Evolutionary conservation across 805 yeast genomes (phyloP).

Genomic region (Lipomyces kockii): DNA sequence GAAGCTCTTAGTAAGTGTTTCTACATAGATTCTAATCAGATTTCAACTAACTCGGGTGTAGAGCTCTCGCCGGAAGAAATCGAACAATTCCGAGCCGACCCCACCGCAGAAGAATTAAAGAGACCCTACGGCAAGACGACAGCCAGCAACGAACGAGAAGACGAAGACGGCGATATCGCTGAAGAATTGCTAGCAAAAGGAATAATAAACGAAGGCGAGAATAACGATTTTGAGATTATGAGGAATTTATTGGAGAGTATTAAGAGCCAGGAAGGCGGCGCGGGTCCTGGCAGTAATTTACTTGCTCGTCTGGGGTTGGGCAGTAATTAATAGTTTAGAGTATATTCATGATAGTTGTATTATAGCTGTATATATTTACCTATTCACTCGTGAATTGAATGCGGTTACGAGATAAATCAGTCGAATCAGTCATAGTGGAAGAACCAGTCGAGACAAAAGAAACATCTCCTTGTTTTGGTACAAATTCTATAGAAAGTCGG

Average conservation of each 20-base stretch:
- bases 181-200: conserved; percentile 19
- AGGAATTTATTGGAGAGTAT: conserved; percentile 43
- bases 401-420: too few relatives aligned
- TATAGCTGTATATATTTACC: not conserved
- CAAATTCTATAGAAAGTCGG: not conserved
- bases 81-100: conserved; percentile 46
- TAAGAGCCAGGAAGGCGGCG: conserved; percentile 40
- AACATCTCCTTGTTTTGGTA: not conserved
- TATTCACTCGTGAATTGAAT: not conserved
- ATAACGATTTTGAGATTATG: conserved; percentile 32
- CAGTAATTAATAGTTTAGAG: not conserved
- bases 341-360: not conserved
- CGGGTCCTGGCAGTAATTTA: conserved; percentile 49
- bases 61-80: conserved; percentile 54
- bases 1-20: conserved; percentile 51
- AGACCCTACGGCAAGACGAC: not conserved
- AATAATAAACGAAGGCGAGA: conserved; percentile 9
- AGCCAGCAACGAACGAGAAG: not conserved
- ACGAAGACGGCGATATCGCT: conserved; percentile 22
- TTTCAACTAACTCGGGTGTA: conserved; percentile 8
- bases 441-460: too few relatives aligned
- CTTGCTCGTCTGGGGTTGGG: conserved; percentile 42
- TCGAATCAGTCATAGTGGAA: too few relatives aligned
- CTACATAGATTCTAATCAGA: not conserved
- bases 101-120: conserved; percentile 10